Evolutionary conservation across 495 filamentous ascomycete species (phyloP), one percentile per base, ranked within the genome.

Genomic region (Hyphodiscus hymeniophilus): DNA sequence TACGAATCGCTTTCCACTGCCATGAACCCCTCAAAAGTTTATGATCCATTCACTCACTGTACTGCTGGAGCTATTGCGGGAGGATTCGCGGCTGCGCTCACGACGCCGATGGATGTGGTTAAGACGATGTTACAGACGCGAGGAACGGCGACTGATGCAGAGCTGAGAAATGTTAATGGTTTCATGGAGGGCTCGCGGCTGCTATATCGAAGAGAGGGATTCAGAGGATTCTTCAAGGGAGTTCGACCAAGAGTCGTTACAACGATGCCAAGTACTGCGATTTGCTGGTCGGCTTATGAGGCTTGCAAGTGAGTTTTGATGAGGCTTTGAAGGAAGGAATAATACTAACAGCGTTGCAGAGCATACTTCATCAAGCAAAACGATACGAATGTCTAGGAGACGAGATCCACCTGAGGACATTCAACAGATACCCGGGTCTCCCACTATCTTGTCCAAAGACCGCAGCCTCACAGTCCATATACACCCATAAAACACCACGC

Each of bases 211-310:
- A 79, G 86, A 57, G 89, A 95, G 58, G 92, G 92, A 42, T 77
- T 82, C 57, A 69, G 68, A 45, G 92, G 92, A 7, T 99, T 96
- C 68, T 87, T 95, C 60, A 89, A 90, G 54, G 92, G 92, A 17
- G 76, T 95, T 61, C 77, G 86, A 56, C 94, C 92, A 42, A 75
- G 92, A 47, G 86, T 99, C 30, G 79, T 99, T 51, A 95, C 91
- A 2, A 94, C 92, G 8, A 96, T 96, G 87, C 92, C 92, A 18
- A 95, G 89, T 66, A 97, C 92, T 28, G 92, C 92, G 3, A 99
- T 99, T 58, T 99, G 92, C 72, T 99, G 92, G 91, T 89, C 75
- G 50, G 87, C 76, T 39, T 71, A 69, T 57, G 75, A 79, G 55
- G 74, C 74, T 39, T 79, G 72, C 43, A 79, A 77, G 74, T 76